Percentiles rank a stretch among this genome's conserved stretches.
phyloP scores from a whole-genome alignment of 2,329 filamentous ascomycete genomes.

The Fusarium palustre region DNA sequence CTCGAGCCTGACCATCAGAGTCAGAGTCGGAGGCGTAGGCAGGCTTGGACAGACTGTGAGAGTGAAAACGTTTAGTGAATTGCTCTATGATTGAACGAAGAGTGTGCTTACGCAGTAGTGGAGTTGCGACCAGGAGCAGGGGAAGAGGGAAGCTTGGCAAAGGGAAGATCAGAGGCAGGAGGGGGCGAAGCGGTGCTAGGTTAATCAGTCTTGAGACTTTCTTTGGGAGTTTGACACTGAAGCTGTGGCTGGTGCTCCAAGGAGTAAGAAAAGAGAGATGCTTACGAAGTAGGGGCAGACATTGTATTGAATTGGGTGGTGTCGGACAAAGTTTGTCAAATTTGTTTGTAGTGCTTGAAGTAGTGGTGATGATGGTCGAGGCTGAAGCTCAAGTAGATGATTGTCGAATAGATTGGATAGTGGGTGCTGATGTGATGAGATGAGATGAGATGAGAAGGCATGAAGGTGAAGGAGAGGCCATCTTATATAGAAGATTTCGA shows the following conservation, averaged over 20 bases:
- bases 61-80: slow-evolving; percentile 25
- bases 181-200: slow-evolving; percentile 40
- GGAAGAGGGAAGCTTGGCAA: slow-evolving; percentile 40
- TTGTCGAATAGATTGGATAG: slow-evolving; percentile 41
- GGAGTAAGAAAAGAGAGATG: background rate
- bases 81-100: background rate
- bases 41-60: slow-evolving; percentile 45
- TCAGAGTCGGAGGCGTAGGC: slow-evolving; percentile 49
- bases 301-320: slow-evolving; percentile 38
- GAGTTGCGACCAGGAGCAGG: slow-evolving; percentile 36
- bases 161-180: slow-evolving; percentile 36
- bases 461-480: slow-evolving; percentile 23
- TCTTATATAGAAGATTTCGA: slow-evolving; percentile 44
- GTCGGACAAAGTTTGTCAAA: slow-evolving; percentile 36
- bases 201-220: slow-evolving; percentile 38
- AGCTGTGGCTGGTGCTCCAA: slow-evolving; percentile 1
- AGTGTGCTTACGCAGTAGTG: slow-evolving; percentile 38
- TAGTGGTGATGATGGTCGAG: slow-evolving; percentile 27
- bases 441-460: slow-evolving; percentile 31
- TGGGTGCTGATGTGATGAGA: slow-evolving; percentile 39
- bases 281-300: slow-evolving; percentile 48
- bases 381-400: slow-evolving; percentile 42
- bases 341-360: slow-evolving; percentile 15
- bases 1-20: slow-evolving; percentile 49
- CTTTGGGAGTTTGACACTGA: slow-evolving; percentile 13